Conservation (phyloP, 2,329 filamentous ascomycete genomes). For the Parastagonospora nodorum region DNA sequence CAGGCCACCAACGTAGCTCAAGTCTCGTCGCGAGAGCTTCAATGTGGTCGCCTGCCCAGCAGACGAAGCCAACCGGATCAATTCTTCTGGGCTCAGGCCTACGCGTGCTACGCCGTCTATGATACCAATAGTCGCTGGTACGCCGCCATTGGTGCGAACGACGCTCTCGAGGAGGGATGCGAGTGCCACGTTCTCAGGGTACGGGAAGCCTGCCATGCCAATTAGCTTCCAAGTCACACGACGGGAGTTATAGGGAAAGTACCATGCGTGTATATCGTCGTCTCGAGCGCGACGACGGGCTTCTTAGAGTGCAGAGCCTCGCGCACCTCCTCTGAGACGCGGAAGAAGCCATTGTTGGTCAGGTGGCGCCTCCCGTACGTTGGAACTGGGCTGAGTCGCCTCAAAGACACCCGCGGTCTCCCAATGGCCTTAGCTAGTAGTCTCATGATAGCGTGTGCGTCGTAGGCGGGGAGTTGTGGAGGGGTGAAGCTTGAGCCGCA, state of each 20-base stretch:
- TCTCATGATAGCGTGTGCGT: conserved; percentile 27
- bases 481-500: conserved; percentile 19
- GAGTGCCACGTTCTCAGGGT: conserved; percentile 74
- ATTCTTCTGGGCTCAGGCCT: conserved; percentile 73
- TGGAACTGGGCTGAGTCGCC: not conserved
- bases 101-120: conserved; percentile 82
- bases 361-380: conserved; percentile 27
- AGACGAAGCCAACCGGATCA: conserved; percentile 69
- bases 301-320: conserved; percentile 74
- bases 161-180: conserved; percentile 80
- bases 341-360: conserved; percentile 61
- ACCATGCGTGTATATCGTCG: conserved; percentile 97
- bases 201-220: conserved; percentile 63
- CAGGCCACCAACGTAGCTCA: conserved; percentile 79
- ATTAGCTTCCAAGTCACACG: conserved; percentile 5
- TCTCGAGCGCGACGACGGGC: conserved; percentile 91
- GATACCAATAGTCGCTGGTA: conserved; percentile 91
- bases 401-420: conserved; percentile 18
- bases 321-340: conserved; percentile 79
- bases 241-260: conserved; percentile 9
- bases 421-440: conserved; percentile 21
- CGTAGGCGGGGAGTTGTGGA: conserved; percentile 7
- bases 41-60: conserved; percentile 70
- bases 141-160: conserved; percentile 74
- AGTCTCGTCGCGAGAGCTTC: conserved; percentile 86